phyloP scores from a whole-genome alignment of 176 grass and related monocot species.

The Chrysopogon serrulatus region DNA sequence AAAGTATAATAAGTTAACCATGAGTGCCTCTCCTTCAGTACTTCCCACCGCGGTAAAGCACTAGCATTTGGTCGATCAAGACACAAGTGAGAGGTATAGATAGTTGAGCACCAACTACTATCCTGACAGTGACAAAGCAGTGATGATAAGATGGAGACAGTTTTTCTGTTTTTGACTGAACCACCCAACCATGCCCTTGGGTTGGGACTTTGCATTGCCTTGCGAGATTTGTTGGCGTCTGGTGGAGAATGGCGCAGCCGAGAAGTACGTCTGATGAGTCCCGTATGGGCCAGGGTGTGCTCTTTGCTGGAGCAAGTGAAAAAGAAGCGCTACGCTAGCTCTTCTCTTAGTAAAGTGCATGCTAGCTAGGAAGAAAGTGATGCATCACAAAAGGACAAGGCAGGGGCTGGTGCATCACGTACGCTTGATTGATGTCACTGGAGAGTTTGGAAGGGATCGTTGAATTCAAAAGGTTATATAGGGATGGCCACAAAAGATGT shows the following conservation, averaged over 20 bases:
- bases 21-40: background rate
- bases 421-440: conserved; percentile 7
- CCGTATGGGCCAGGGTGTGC: background rate
- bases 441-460: background rate
- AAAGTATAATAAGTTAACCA: background rate
- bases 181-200: background rate
- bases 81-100: background rate
- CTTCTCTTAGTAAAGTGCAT: conserved; percentile 19
- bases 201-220: background rate
- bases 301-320: background rate
- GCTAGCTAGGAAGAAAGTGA: background rate
- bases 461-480: background rate
- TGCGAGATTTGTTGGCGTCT: conserved; percentile 9
- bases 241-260: conserved; percentile 4
- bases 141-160: conserved; percentile 37
- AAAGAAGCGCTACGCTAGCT: background rate
- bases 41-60: conserved; percentile 19
- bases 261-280: conserved; percentile 23
- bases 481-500: background rate
- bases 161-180: conserved; percentile 19
- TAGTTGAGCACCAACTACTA: conserved; percentile 25
- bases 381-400: background rate
- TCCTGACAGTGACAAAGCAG: conserved; percentile 24
- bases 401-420: background rate
- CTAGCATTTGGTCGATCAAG: conserved; percentile 37